Evolutionary conservation across 257 asterid genomes (phyloP), one percentile per base, ranked within the genome.

Genomic region (Ilex asprella): DNA sequence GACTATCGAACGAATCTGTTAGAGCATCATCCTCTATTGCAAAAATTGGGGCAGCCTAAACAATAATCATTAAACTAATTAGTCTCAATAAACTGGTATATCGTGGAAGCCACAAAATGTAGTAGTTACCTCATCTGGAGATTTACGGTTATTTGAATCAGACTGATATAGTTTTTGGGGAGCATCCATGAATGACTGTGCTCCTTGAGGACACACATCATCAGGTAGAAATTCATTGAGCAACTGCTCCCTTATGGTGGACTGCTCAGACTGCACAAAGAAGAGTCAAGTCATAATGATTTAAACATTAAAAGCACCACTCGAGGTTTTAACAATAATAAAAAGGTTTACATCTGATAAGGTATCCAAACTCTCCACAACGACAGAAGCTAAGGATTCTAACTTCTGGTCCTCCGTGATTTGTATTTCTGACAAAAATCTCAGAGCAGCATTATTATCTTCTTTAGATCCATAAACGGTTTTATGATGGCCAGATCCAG

Each of bases 401-500:
- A 67, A 79, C 8, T 82, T 78, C 79, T 85, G 96, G 60, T 81
- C 88, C 68, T 76, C 72, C 1, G 71, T 70, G 62, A 85, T 71
- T 51, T 71, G 84, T 49, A 89, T 82, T 60, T 81, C 90, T 6
- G 92, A 82, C 67, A 93, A 94, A 68, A 83, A 73, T 69, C 58
- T 77, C 64, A 73, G 71, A 71, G 97, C 95, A 56, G 84, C 73
- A 57, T 39, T 75, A 56, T 89, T 85, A n/a, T 93, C 99, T 73
- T 93, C 97, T 54, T 82, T 71, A 10, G 94, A 93, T 57, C 97
- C 99, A 61, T 89, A 89, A 30, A 56, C 43, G 41, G 60, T 61
- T 70, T 63, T 71, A 47, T 76, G 70, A 15, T 60, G 63, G 53
- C 69, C 82, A 55, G 75, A 67, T 68, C 79, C 86, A 35, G 67